Base-by-base conservation (phyloP, 441 rosid species). In the Pelargonium fulgidum region DNA sequence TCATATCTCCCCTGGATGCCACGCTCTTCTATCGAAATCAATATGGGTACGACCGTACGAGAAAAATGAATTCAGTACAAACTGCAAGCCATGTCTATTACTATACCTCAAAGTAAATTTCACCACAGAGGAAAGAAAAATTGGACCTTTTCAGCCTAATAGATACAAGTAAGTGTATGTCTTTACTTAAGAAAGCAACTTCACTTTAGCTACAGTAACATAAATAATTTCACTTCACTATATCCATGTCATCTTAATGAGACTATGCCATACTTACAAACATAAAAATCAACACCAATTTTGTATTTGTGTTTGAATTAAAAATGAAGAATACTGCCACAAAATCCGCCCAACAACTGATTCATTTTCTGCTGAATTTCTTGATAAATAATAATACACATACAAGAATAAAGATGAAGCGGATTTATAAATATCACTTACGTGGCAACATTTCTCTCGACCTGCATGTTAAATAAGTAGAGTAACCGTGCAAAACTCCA, bases 401-500 rank as follows among this genome's bases (percentile, higher is more conserved):
- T 50, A 3, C 19, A 1, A 7, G 58, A 50, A 14, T 7, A 4
- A 5, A 50, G 20, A 50, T 50, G 17, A 50, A 16, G 19, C 8
- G 19, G 20, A 50, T 50, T 50, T 61, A 17, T 67, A 54, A 14
- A 48, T 50, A 70, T 73, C 74, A 82, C 98, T 82, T 86, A 93
- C 98, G 88, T 86, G 73, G 89, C 93, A 66, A 93, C 83, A 81
- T 93, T 93, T 82, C 87, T 86, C 87, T 93, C 98, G 33, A 93
- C 79, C 75, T 89, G 96, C 68, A 89, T 81, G 73, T 93, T 89
- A 89, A 93, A 91, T 62, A 93, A 74, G 82, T 91, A 93, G 26
- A 93, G 67, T 56, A 91, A 70, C 75, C 96, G 90, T 8, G 87
- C 65, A 62, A 91, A 72, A 79, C 72, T 86, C 98, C 96, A 93